Base-by-base conservation (phyloP, 169 alveolate species). In the Plasmodium coatneyi region DNA sequence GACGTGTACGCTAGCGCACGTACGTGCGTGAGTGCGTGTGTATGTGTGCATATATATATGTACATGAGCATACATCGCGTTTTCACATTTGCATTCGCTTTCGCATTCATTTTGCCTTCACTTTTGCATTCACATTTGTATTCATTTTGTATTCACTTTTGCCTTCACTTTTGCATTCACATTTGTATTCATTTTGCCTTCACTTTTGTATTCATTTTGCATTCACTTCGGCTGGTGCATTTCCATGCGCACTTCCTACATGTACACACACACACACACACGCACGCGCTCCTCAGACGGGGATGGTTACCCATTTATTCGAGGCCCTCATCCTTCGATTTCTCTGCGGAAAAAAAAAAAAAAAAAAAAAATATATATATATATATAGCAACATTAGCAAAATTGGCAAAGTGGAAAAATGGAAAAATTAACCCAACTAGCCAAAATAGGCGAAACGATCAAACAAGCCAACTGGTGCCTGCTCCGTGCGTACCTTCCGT, bases 301-400 rank as follows among this genome's bases (percentile, higher is more conserved):
- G 78, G 70, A 52, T 46, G 46, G 54, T 41, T 25, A 22, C 12
- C 66, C 56, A 46, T 83, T 72, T 54, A 84, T 56, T 84, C 92
- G 74, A 84, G 60, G 3, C 92, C 92, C 72, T 84, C 92, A 74
- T 84, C 92, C 70, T 84, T 84, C 14, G 92, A 84, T 84, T 84
- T 84, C 72, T 84, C 92, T 84, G 92, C 56, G 82, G 36, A 12
- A 0, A n/a, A 25, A 6, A 14, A 46, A 5, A 5, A 56, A 49
- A 71, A 16, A n/a, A 39, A 22, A 56, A 39, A 32, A 32, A 1
- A 32, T 32, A n/a, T n/a, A n/a, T n/a, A n/a, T n/a, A n/a, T n/a
- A n/a, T n/a, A n/a, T n/a, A n/a, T 32, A 32, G 39, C 1, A 32
- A 32, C 39, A 32, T 32, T 66, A 72, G n/a, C 72, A 80, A 87